Evolutionary conservation across 257 asterid genomes (phyloP).

Genomic region (Asclepias syriaca): DNA sequence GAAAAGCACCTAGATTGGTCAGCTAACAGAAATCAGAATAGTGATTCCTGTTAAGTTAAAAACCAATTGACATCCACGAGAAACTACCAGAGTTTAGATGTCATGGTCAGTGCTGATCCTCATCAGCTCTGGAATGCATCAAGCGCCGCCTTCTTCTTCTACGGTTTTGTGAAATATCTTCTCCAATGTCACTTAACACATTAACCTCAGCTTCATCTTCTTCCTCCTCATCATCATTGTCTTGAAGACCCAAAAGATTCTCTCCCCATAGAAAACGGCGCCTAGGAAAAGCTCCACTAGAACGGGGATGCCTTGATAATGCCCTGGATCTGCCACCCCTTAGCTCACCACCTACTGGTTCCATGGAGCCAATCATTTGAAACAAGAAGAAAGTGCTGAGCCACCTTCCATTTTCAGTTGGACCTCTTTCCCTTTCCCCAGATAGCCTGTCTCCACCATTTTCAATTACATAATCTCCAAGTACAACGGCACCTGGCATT

Average conservation of each 20-base stretch:
- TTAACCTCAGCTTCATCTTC: conserved; percentile 28
- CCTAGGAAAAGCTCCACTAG: conserved; percentile 44
- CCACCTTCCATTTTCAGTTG: conserved; percentile 53
- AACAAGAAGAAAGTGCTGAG: conserved; percentile 69
- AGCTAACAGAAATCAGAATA: conserved; percentile 2
- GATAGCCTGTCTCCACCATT: conserved; percentile 51
- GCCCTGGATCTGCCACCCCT: conserved; percentile 68
- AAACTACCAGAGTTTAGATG: conserved; percentile 17
- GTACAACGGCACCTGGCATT: conserved; percentile 78
- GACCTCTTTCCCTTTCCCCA: conserved; percentile 33
- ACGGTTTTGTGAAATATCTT: conserved; percentile 29
- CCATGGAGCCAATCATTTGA: conserved; percentile 77
- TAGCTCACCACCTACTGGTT: conserved; percentile 42
- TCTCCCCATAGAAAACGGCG: conserved; percentile 80
- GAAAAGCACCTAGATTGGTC: conserved; percentile 1
- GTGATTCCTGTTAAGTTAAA: conserved; percentile 1
- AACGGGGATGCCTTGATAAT: conserved; percentile 56
- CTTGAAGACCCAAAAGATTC: conserved; percentile 55
- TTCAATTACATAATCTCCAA: conserved; percentile 85
- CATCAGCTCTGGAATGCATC: conserved; percentile 41
- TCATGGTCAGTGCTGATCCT: conserved; percentile 27
- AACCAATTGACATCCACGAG: conserved; percentile 3
- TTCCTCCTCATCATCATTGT: conserved; percentile 30
- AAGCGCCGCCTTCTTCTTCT: conserved; percentile 45
- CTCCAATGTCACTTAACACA: conserved; percentile 33